Base-by-base conservation (phyloP, 129 eudicot genomes). In the Pseudognaphalium luteoalbum region DNA sequence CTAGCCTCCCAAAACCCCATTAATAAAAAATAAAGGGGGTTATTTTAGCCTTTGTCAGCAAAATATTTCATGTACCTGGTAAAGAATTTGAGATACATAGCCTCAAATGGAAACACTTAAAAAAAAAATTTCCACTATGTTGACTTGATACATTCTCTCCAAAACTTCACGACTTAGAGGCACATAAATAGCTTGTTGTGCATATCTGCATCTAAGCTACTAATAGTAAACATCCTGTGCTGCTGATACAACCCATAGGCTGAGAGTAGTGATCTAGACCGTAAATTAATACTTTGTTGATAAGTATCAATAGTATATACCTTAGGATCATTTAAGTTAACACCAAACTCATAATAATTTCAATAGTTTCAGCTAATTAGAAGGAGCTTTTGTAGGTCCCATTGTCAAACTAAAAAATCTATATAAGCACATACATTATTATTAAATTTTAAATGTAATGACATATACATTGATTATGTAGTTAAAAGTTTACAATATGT, bases 251-350 rank as follows among this genome's bases (percentile, higher is more conserved):
- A 84, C 64, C 97, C 97, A 41, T 84, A 81, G 12, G 86, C 85
- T 71, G 96, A 92, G 65, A 92, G 74, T 67, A 84, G 47, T 29
- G 88, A 82, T 71, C 89, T 96, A 74, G 87, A 76, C 96, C 89
- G 88, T 52, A 83, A 73, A 63, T 25, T 25, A 25, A 4, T 4
- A 4, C 37, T 33, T 33, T 3, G 37, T 33, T 4, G 37, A 5
- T 33, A 33, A 33, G 6, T 33, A 33, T 33, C 37, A 33, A 25
- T 25, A 25, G 28, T 25, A 25, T 25, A 25, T 25, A 25, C 28
- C 28, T 25, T 25, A 25, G 28, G 28, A 25, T 25, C 37, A 6
- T 3, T 33, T 3, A 33, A 33, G 37, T 3, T 6, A 25, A 1
- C 28, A 25, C 28, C 28, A 25, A 25, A 25, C 28, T 25, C 28